A percentile compares a stretch with the other conserved stretches of the same genome.
Conservation (phyloP, 441 rosid genomes). For the Erodium moschatum region DNA sequence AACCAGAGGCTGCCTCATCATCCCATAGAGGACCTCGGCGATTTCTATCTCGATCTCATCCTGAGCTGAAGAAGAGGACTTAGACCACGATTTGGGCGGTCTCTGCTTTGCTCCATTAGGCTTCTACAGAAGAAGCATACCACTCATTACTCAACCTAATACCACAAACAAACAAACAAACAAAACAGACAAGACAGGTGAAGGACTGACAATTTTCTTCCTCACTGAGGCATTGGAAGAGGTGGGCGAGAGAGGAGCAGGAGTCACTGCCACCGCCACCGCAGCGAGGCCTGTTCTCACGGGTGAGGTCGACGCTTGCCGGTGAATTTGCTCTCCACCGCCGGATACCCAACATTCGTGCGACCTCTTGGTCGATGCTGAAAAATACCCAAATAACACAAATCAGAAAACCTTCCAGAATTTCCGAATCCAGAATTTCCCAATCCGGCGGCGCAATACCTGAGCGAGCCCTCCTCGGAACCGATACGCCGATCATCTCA, state of each 20-base stretch:
- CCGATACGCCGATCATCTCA: conserved; percentile 95
- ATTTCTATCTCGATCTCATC: conserved; percentile 92
- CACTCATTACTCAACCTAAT: too few relatives aligned
- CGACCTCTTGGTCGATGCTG: conserved; percentile 85
- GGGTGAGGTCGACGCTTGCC: conserved; percentile 80
- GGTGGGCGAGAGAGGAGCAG: too few relatives aligned
- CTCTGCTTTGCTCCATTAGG: too few relatives aligned
- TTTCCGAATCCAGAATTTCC: not conserved
- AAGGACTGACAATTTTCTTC: too few relatives aligned
- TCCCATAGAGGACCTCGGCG: conserved; percentile 81
- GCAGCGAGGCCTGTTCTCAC: too few relatives aligned
- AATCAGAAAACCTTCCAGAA: not conserved
- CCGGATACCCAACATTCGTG: conserved; percentile 75
- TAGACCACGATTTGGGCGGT: conserved; percentile 11
- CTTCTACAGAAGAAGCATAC: too few relatives aligned
- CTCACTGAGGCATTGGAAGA: too few relatives aligned
- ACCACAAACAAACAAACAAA: too few relatives aligned
- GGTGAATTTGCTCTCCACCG: conserved; percentile 57
- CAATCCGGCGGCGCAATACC: conserved; percentile 66
- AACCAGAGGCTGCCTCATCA: conserved; percentile 75
- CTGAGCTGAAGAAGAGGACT: conserved; percentile 51
- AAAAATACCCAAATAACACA: not conserved
- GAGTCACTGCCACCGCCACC: too few relatives aligned
- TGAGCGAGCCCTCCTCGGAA: conserved; percentile 99
- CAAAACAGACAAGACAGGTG: too few relatives aligned